Evolutionary conservation across 345 rosid species (phyloP).

Genomic region (Brassica cretica): DNA sequence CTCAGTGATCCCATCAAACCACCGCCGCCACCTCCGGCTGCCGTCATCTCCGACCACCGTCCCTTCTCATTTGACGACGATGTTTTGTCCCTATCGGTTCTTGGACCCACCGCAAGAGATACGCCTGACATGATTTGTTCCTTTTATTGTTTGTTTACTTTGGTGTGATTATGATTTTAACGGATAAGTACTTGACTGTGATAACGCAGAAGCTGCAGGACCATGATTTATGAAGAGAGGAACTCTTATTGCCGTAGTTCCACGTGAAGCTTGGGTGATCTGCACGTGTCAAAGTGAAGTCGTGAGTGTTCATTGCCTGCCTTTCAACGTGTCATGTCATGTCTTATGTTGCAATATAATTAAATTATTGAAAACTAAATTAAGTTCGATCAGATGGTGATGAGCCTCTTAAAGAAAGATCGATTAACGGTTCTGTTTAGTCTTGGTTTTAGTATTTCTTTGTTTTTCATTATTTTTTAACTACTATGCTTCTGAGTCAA

Average conservation of each 20-base stretch:
- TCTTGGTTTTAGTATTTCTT: not conserved
- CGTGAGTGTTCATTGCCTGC: slow-evolving; percentile 28
- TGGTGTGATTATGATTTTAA: slow-evolving; percentile 13
- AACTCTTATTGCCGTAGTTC: slow-evolving; percentile 23
- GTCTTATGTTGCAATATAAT: not conserved
- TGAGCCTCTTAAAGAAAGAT: not conserved
- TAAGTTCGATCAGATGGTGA: not conserved
- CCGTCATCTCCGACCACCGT: slow-evolving; percentile 33
- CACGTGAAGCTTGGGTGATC: slow-evolving; percentile 34
- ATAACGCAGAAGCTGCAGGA: slow-evolving; percentile 11
- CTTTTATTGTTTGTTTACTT: not conserved
- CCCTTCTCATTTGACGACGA: slow-evolving; percentile 34
- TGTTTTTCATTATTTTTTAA: not conserved
- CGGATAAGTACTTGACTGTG: slow-evolving; percentile 9
- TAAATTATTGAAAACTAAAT: not conserved
- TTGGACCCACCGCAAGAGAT: slow-evolving; percentile 62
- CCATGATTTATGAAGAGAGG: slow-evolving; percentile 20
- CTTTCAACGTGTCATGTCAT: slow-evolving; percentile 35
- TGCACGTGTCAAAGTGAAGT: slow-evolving; percentile 27
- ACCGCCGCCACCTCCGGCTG: slow-evolving; percentile 51
- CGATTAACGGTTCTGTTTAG: not conserved
- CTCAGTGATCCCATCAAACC: slow-evolving; percentile 79
- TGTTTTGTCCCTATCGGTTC: slow-evolving; percentile 41
- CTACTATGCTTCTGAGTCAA: no score
- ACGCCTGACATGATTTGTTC: slow-evolving; percentile 65